phyloP scores from a whole-genome alignment of 2,329 filamentous ascomycete genomes.

The Colletotrichum echinochloae region DNA sequence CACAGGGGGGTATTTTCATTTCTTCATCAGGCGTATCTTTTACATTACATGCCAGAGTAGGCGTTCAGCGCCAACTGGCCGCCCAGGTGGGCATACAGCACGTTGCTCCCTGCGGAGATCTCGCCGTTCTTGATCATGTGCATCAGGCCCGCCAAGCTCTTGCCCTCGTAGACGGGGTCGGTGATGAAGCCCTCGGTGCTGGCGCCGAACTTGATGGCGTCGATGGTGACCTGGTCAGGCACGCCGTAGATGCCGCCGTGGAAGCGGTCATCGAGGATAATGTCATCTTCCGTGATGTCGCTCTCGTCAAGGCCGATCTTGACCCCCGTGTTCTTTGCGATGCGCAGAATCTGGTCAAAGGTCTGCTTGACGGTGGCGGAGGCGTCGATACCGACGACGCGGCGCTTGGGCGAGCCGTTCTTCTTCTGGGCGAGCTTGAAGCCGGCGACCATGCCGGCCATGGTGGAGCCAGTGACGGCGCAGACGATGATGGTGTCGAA shows the following conservation, averaged over 20 bases:
- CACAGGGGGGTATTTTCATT: conserved; percentile 29
- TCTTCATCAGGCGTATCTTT: conserved; percentile 7
- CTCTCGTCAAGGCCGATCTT: conserved; percentile 71
- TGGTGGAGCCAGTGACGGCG: conserved; percentile 77
- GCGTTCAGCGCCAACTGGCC: conserved; percentile 78
- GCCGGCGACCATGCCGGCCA: conserved; percentile 79
- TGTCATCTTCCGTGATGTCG: conserved; percentile 72
- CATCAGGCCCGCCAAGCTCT: conserved; percentile 79
- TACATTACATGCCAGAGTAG: conserved; percentile 58
- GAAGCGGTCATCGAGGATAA: conserved; percentile 73
- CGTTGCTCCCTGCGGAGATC: conserved; percentile 69
- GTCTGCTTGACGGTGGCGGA: conserved; percentile 67
- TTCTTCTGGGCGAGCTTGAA: conserved; percentile 72
- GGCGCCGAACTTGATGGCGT: conserved; percentile 77
- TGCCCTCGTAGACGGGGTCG: conserved; percentile 82
- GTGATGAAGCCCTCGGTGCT: conserved; percentile 79
- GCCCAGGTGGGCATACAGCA: conserved; percentile 78
- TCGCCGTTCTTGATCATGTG: conserved; percentile 73
- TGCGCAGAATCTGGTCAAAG: conserved; percentile 73
- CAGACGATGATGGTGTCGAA: conserved; percentile 78
- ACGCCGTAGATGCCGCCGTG: conserved; percentile 77
- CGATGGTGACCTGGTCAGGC: conserved; percentile 72
- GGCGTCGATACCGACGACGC: conserved; percentile 54
- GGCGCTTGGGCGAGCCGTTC: conserved; percentile 52
- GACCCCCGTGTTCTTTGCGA: conserved; percentile 71